Conservation (phyloP, 257 asterid genomes). For the Nyctanthes arbortristis region DNA sequence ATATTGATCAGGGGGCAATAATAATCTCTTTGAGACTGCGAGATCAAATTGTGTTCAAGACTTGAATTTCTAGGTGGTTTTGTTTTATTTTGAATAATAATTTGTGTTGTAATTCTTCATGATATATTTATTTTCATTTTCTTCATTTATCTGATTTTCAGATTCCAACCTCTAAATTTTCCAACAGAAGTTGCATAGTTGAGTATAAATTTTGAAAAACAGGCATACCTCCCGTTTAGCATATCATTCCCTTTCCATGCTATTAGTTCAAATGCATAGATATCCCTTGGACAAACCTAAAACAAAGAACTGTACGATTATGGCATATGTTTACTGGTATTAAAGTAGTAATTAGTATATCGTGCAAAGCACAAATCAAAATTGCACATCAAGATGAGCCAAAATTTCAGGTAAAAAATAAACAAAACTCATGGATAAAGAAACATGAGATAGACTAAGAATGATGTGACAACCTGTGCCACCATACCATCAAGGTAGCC, state of each 20-base stretch:
- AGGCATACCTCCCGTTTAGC: constrained; percentile 74
- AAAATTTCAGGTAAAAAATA: neutral
- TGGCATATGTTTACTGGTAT: constrained; percentile 1
- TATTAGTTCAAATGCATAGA: constrained; percentile 87
- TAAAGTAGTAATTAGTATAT: neutral
- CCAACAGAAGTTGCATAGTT: too few species aligned
- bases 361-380: neutral
- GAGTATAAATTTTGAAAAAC: constrained; percentile 1
- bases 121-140: too few species aligned
- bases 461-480: neutral
- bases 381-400: neutral
- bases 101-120: too few species aligned
- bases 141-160: too few species aligned
- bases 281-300: constrained; percentile 92
- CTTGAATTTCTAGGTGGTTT: too few species aligned
- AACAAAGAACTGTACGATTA: constrained; percentile 3
- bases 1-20: too few species aligned
- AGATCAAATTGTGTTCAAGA: too few species aligned
- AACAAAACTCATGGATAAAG: neutral
- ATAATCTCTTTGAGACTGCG: too few species aligned
- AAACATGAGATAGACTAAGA: neutral
- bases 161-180: too few species aligned
- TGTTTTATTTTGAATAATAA: too few species aligned
- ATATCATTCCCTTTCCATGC: constrained; percentile 99
- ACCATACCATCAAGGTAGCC: neutral